phyloP scores from a whole-genome alignment of 768 basidiomycete species.

The Leccinum subgranulosum region DNA sequence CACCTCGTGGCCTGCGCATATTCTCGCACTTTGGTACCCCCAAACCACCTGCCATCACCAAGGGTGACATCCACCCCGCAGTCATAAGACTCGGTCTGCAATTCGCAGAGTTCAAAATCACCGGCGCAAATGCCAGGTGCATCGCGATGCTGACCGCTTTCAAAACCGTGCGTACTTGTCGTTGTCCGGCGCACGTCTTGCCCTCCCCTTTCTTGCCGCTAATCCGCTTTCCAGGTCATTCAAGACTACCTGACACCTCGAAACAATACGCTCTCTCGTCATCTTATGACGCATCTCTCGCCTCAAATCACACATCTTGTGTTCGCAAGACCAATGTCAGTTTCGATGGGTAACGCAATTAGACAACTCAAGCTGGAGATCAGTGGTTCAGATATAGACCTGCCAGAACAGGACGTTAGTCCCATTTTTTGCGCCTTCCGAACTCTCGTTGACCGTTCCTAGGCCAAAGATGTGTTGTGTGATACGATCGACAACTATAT shows the following conservation, averaged over 20 bases:
- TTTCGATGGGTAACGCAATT: slow-evolving; percentile 93
- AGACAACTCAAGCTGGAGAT: slow-evolving; percentile 95
- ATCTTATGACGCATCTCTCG: slow-evolving; percentile 88
- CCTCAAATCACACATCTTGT: slow-evolving; percentile 92
- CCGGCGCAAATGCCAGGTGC: slow-evolving; percentile 93
- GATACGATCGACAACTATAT: slow-evolving; percentile 90
- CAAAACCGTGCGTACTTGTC: slow-evolving; percentile 64
- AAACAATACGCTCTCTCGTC: slow-evolving; percentile 83
- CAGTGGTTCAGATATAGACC: slow-evolving; percentile 86
- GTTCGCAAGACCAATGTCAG: slow-evolving; percentile 83
- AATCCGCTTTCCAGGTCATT: slow-evolving; percentile 59
- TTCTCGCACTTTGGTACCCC: slow-evolving; percentile 85
- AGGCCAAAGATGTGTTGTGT: slow-evolving; percentile 88
- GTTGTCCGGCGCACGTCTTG: not conserved
- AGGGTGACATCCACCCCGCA: slow-evolving; percentile 89
- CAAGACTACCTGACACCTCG: slow-evolving; percentile 86
- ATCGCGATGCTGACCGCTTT: slow-evolving; percentile 90
- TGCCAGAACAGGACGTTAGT: slow-evolving; percentile 90
- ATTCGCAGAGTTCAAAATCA: slow-evolving; percentile 89
- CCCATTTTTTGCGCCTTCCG: not conserved
- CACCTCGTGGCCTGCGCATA: slow-evolving; percentile 65
- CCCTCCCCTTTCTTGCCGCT: not conserved
- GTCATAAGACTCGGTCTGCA: slow-evolving; percentile 84
- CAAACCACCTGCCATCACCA: slow-evolving; percentile 49
- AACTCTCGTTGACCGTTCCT: slow-evolving; percentile 3